A percentile compares a stretch with the other conserved stretches of the same genome.
Evolutionary conservation across 2,329 filamentous ascomycete genomes (phyloP).

Genomic region (Helminthosporium solani): DNA sequence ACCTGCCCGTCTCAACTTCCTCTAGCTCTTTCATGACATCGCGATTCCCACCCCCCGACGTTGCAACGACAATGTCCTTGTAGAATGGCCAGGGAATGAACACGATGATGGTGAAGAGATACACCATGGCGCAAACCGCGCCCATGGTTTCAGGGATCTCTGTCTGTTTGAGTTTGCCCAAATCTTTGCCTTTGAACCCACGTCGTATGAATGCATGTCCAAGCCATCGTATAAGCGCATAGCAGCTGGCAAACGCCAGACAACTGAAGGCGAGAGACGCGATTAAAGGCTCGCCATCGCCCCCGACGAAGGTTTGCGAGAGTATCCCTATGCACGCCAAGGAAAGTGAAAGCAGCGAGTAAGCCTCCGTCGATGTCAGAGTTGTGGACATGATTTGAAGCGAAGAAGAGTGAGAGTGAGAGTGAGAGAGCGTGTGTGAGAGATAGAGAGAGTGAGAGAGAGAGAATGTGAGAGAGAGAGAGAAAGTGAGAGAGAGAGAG

Average conservation of each 20-base stretch:
- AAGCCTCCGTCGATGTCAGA: conserved; percentile 56
- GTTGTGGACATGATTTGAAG: conserved; percentile 30
- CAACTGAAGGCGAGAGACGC: conserved; percentile 85
- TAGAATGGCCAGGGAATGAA: conserved; percentile 98
- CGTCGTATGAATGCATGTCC: conserved; percentile 84
- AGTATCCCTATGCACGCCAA: conserved; percentile 72
- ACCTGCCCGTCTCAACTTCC: conserved; percentile 76
- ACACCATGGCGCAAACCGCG: conserved; percentile 86
- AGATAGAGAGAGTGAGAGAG: conserved; percentile 1
- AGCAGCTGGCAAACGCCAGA: conserved; percentile 78
- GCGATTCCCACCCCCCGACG: conserved; percentile 87
- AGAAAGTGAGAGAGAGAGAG: conserved; percentile 2
- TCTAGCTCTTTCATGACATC: conserved; percentile 76
- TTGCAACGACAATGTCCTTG: conserved; percentile 94
- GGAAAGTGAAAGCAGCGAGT: conserved; percentile 63
- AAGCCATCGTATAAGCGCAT: conserved; percentile 89
- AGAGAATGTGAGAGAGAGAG: conserved; percentile 2
- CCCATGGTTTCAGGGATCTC: conserved; percentile 97
- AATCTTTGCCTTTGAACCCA: conserved; percentile 84
- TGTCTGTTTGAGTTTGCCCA: conserved; percentile 72
- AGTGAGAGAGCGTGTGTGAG: conserved; percentile 3
- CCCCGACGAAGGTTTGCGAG: conserved; percentile 71
- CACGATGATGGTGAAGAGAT: conserved; percentile 81
- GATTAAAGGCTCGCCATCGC: conserved; percentile 83
- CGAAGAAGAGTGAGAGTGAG: conserved; percentile 4